phyloP scores from a whole-genome alignment of 805 yeast genomes.

The Ogataea wickerhamii region DNA sequence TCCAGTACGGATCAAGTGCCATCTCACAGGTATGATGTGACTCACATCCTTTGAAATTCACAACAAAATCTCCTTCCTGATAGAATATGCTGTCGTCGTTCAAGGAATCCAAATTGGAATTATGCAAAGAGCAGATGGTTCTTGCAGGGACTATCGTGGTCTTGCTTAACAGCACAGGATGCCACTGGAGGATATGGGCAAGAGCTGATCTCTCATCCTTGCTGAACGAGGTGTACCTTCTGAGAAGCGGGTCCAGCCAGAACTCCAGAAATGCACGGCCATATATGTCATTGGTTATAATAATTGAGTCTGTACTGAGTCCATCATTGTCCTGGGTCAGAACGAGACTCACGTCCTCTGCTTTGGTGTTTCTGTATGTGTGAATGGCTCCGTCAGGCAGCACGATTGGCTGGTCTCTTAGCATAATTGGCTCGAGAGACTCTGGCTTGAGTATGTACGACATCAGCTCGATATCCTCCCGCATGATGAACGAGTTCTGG shows the following conservation, averaged over 20 bases:
- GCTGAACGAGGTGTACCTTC: constrained; percentile 61
- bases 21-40: constrained; percentile 49
- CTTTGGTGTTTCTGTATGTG: constrained; percentile 59
- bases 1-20: constrained; percentile 40
- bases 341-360: constrained; percentile 55
- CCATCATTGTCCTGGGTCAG: constrained; percentile 67
- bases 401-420: constrained; percentile 68
- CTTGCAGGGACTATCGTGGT: constrained; percentile 70
- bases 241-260: constrained; percentile 71
- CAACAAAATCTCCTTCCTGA: constrained; percentile 64
- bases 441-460: constrained; percentile 57
- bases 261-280: constrained; percentile 72
- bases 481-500: constrained; percentile 73
- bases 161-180: constrained; percentile 71
- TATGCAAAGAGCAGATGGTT: constrained; percentile 46
- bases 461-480: constrained; percentile 56
- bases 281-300: constrained; percentile 62
- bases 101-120: constrained; percentile 24
- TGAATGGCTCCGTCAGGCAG: constrained; percentile 65
- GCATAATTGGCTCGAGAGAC: constrained; percentile 59
- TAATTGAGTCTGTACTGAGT: constrained; percentile 65
- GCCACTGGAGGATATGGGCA: constrained; percentile 94
- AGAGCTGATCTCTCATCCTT: constrained; percentile 62
- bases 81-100: constrained; percentile 50
- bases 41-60: constrained; percentile 56